phyloP scores from a whole-genome alignment of 129 eudicot genomes.

The Lonicera japonica region DNA sequence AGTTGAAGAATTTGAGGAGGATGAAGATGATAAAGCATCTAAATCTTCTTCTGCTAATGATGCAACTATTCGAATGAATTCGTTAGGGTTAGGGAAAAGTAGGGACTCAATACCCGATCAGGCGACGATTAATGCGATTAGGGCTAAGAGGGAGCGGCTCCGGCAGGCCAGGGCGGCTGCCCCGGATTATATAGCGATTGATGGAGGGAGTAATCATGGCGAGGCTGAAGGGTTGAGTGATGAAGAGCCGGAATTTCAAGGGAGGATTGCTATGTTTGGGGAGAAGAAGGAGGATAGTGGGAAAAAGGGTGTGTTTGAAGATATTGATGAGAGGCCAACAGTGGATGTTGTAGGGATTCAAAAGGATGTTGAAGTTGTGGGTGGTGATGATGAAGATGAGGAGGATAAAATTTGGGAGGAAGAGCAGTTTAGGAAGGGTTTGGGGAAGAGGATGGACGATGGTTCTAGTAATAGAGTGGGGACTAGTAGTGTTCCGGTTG shows the following conservation, averaged over 20 bases:
- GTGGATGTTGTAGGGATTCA: conserved; percentile 5
- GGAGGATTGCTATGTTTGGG: conserved; percentile 80
- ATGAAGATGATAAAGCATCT: conserved; percentile 10
- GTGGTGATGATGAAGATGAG: conserved; percentile 66
- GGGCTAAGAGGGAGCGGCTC: conserved; percentile 63
- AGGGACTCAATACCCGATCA: conserved; percentile 35
- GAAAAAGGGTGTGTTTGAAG: conserved; percentile 84
- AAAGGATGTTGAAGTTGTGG: conserved; percentile 29
- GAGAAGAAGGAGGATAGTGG: conserved; percentile 42
- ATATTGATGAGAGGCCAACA: conserved; percentile 29
- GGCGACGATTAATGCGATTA: conserved; percentile 45
- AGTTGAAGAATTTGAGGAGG: not conserved
- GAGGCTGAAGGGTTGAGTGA: conserved; percentile 92
- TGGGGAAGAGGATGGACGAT: conserved; percentile 83
- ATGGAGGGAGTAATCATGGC: conserved; percentile 90
- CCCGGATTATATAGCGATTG: conserved; percentile 71
- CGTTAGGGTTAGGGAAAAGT: conserved; percentile 14
- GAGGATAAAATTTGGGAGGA: conserved; percentile 97
- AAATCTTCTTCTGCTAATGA: conserved; percentile 3
- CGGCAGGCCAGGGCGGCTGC: conserved; percentile 66
- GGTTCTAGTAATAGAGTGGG: conserved; percentile 37
- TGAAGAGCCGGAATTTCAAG: conserved; percentile 88
- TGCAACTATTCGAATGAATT: conserved; percentile 20
- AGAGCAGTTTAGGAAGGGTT: conserved; percentile 86
- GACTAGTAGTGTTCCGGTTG: conserved; percentile 16